A percentile compares a stretch with the other conserved stretches of the same genome.
phyloP scores from a whole-genome alignment of 2,329 filamentous ascomycete species.

The Didymella exigua region DNA sequence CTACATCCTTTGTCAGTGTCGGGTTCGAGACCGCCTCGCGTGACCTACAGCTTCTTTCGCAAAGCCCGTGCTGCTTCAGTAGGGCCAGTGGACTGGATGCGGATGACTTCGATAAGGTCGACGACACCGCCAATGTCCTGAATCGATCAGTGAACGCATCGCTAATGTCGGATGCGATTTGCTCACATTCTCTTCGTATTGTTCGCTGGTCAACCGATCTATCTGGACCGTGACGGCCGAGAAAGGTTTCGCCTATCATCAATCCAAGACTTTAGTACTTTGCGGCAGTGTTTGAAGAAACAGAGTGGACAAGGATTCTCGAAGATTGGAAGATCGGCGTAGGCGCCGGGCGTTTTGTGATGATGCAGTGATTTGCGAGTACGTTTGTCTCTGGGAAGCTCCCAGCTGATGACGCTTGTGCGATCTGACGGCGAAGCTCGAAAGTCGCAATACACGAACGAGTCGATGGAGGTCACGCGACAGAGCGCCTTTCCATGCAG shows the following conservation, averaged over 20 bases:
- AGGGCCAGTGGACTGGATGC: constrained; percentile 84
- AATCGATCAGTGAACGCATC: background rate
- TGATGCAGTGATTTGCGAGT: constrained; percentile 28
- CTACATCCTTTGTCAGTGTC: constrained; percentile 49
- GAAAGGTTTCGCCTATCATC: constrained; percentile 70
- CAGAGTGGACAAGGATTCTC: constrained; percentile 38
- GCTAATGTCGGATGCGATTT: background rate
- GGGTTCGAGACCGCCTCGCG: background rate
- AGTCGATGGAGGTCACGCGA: constrained; percentile 22
- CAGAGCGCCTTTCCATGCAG: constrained; percentile 17
- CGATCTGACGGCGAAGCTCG: constrained; percentile 7
- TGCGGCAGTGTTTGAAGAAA: constrained; percentile 32
- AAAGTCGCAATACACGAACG: constrained; percentile 9
- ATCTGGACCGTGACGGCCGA: constrained; percentile 92
- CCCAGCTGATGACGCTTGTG: constrained; percentile 2
- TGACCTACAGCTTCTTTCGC: constrained; percentile 83
- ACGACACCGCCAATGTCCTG: constrained; percentile 81
- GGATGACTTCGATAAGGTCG: constrained; percentile 91
- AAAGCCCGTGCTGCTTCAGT: constrained; percentile 89
- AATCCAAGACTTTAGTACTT: constrained; percentile 34
- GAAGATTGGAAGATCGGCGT: constrained; percentile 34
- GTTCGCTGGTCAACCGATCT: constrained; percentile 86
- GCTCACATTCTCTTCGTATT: constrained; percentile 76
- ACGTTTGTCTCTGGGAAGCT: constrained; percentile 4
- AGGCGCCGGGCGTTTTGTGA: constrained; percentile 31